Evolutionary conservation across 352 stramenopile genomes (phyloP), one percentile per base, ranked within the genome.

Genomic region (Pythium aquatile): DNA sequence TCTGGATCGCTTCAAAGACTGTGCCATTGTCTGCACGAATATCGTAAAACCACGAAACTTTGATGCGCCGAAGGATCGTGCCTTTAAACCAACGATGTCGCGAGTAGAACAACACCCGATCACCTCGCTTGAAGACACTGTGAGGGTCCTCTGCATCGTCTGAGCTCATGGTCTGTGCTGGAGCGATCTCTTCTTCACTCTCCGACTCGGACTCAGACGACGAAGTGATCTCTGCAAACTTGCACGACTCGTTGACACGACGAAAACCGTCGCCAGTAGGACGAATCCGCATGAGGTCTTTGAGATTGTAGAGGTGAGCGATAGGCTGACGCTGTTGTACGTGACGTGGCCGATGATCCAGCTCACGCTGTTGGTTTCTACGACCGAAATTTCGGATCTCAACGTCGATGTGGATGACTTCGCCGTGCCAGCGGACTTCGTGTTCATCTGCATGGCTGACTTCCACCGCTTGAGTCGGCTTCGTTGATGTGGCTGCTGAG

Each of bases 31-130:
- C 70, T 37, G 73, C 70, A 8, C 70, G 63, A 28, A 90, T 68
- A 54, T 82, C 75, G 69, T 90, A 90, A 55, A 90, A 87, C 59
- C 78, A 75, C 26, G 81, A 83, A 39, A 30, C 49, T 1, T 57
- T 55, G 40, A 90, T 76, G 17, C 77, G 77, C 17, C 68, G 71
- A 1, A 64, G 52, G 35, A 88, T 62, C 16, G 44, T 75, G 17
- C 78, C 78, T 44, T 68, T 64, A 30, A 81, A 74, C 59, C 73
- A 78, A 0, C 72, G 75, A 14, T 57, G 54, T 32, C 64, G 73
- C 1, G 66, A 70, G 13, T 73, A 61, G 30, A 90, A 86, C n/a
- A 83, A 55, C 13, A 90, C 77, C 6, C 67, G 62, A 44, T 90
- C 81, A 10, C 81, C 77, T 26, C 70, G 69, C 20, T 76, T 64